Base-by-base conservation (phyloP, 1,284 basidiomycete species). In the Agroathelia rolfsii region DNA sequence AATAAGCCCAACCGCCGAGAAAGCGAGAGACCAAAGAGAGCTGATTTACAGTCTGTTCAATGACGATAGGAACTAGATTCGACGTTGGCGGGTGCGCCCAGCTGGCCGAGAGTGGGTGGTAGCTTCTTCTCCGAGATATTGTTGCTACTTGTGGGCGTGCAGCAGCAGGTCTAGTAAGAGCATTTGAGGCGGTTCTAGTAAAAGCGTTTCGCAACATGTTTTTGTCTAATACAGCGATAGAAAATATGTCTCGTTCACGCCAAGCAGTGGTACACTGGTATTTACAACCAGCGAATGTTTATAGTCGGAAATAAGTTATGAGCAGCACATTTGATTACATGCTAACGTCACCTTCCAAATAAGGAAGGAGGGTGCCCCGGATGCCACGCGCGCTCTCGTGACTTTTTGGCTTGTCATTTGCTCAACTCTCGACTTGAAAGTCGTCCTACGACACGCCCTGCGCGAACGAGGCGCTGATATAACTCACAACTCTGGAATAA, bases 21-120 rank as follows among this genome's bases (percentile, higher is more conserved):
- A 32, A 26, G 6, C 18, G 8, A 22, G 20, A 16, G 19, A 24
- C 8, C 18, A 8, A 22, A 12, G 13, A 20, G 17, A 22, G 25
- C 10, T 6, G 24, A 56, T 68, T 45, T 47, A 89, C 88, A 28
- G 89, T 93, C 56, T 93, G 86, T 47, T 93, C 89, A 41, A 94
- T 85, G 28, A 95, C 89, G 32, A 92, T 90, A 6, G 88, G 89
- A 15, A 94, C 86, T 32, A 93, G 66, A 49, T 66, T 69, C 15
- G 66, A 62, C 5, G 67, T 57, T 26, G 70, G 64, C 12, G 61
- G 34, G 6, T 57, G 39, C 57, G 58, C 64, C 44, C 59, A 61
- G 25, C 58, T 57, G 11, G 62, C 53, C 17, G 66, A 56, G 20
- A 69, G 44, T 19, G 70, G 67, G 41, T 76, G 70, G 41, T 67